Percentiles rank a stretch among this genome's conserved stretches.
These are phyloP conservation scores for Pythium utonaiense DNA, from an alignment of 352 stramenopile species.

Conservation along the genomic window DNA sequence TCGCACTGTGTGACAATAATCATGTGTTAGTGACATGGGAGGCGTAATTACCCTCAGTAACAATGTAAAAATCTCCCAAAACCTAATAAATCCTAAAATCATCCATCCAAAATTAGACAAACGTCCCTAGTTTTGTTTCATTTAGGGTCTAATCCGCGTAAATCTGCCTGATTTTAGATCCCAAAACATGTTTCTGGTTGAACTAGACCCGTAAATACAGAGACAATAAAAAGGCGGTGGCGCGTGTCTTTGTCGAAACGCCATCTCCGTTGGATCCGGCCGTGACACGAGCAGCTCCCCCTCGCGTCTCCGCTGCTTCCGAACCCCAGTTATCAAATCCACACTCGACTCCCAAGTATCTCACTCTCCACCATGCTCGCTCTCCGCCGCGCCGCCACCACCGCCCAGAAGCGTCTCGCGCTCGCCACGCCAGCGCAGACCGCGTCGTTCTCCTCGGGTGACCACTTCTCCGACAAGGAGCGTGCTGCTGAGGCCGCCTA, in stretches of 20 bases:
- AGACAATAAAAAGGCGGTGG: background rate
- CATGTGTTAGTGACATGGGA: background rate
- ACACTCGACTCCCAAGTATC: background rate
- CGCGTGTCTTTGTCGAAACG: background rate
- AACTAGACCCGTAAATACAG: background rate
- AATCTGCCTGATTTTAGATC: background rate
- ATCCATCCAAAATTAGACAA: background rate
- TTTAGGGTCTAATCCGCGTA: no score
- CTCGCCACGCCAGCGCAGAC: slow-evolving; percentile 42
- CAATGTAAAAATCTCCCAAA: background rate
- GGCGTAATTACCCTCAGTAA: background rate
- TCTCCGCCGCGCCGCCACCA: slow-evolving; percentile 46
- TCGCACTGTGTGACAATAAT: background rate
- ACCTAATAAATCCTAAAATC: background rate
- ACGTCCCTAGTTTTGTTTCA: no score
- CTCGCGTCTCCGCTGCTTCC: background rate
- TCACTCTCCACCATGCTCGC: slow-evolving; percentile 50
- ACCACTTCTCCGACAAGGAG: slow-evolving; percentile 66
- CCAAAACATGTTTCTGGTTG: background rate
- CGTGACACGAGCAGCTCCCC: background rate
- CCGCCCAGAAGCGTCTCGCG: slow-evolving; percentile 42
- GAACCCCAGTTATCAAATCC: background rate
- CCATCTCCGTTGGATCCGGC: slow-evolving; percentile 1
- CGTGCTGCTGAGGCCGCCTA: slow-evolving; percentile 66
- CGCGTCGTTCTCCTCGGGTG: slow-evolving; percentile 36